Percentiles rank a stretch among this genome's conserved stretches.
Evolutionary conservation across 2,329 filamentous ascomycete genomes (phyloP).

Genomic region (Colletotrichum lupini): DNA sequence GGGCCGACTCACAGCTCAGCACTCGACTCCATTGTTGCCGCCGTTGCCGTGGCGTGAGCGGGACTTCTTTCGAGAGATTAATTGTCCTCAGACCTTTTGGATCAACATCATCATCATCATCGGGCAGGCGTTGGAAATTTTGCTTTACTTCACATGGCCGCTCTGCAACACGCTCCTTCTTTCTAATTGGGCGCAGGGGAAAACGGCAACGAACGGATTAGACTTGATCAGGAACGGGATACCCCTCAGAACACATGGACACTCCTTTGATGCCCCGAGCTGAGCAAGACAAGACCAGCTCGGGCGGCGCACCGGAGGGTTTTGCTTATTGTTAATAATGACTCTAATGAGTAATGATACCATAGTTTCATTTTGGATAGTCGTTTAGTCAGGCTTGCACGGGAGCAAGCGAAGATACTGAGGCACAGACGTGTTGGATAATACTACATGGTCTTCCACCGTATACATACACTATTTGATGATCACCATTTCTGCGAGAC

Average conservation of each 20-base stretch:
- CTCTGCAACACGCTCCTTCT: not conserved
- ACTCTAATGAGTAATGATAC: slow-evolving; percentile 37
- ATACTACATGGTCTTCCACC: slow-evolving; percentile 1
- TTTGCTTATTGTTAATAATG: slow-evolving; percentile 30
- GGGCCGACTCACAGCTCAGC: slow-evolving; percentile 73
- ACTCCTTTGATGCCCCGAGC: slow-evolving; percentile 10
- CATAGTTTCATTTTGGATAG: slow-evolving; percentile 16
- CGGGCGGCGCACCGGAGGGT: slow-evolving; percentile 11
- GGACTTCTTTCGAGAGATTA: not conserved
- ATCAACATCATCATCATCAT: not conserved
- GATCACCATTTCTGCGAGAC: not conserved
- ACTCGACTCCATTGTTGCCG: slow-evolving; percentile 75
- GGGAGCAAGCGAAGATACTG: not conserved
- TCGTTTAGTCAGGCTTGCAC: not conserved
- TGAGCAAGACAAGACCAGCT: not conserved
- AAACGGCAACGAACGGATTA: slow-evolving; percentile 14
- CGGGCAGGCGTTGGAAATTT: slow-evolving; percentile 6
- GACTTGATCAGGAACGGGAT: slow-evolving; percentile 27
- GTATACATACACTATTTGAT: not conserved
- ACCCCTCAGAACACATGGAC: slow-evolving; percentile 25
- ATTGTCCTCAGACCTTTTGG: not conserved
- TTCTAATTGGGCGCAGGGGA: slow-evolving; percentile 19
- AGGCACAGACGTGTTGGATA: not conserved
- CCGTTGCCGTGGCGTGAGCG: slow-evolving; percentile 52
- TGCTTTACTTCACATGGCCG: not conserved